Base-by-base conservation (phyloP, 78 protist genomes). In the Corallochytrium limacisporum region DNA sequence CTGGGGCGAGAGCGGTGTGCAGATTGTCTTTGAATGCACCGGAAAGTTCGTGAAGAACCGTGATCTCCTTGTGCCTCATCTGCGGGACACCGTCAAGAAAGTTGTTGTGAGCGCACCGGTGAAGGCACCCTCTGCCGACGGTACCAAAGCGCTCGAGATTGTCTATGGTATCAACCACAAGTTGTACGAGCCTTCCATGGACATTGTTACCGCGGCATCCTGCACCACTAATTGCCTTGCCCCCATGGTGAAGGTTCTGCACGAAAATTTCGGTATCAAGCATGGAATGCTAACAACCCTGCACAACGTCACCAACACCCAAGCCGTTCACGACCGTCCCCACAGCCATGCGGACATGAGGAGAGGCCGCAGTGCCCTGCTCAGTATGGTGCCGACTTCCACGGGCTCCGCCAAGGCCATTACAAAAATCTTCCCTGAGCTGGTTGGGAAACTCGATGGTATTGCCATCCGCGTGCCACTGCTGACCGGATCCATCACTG, bases 201-300 rank as follows among this genome's bases (percentile, higher is more conserved):
- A 33, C 49, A 24, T 57, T n/a, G n/a, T n/a, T n/a, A n/a, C n/a
- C n/a, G 39, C 36, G 10, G 65, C 65, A 20, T 93, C 98, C 40
- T 94, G 99, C 87, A 97, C 98, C 56, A 94, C 99, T 88, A 97
- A 95, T 92, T 95, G 98, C 87, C 86, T 93, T 16, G 98, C 98
- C 0, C 98, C 99, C 63, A 70, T 97, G 32, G 96, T 83, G 59
- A 85, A 85, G 80, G 73, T 90, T 42, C 54, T 97, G 81, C 18
- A 97, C 68, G 97, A 93, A n/a, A 69, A 78, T 69, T 95, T 71
- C 73, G 94, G 90, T n/a, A 89, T 97, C n/a, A n/a, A n/a, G n/a
- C n/a, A n/a, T n/a, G n/a, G n/a, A n/a, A n/a, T n/a, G n/a, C n/a
- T n/a, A n/a, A n/a, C n/a, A n/a, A n/a, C n/a, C n/a, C n/a, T n/a